A percentile compares a stretch with the other conserved stretches of the same genome.
Conservation (phyloP, 768 basidiomycete genomes). For the Leccinum longicurvipes region DNA sequence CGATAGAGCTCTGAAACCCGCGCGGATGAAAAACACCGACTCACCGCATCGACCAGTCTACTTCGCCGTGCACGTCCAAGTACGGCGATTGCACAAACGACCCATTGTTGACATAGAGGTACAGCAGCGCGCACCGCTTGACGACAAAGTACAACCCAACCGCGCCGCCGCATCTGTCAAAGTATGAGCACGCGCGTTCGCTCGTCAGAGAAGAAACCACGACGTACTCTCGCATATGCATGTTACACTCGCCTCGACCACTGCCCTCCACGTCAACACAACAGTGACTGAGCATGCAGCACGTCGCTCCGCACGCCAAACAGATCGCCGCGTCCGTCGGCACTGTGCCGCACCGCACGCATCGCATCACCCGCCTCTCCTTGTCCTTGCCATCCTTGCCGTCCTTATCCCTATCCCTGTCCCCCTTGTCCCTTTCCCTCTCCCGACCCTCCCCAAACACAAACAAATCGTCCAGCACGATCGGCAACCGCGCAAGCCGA, state of each 20-base stretch:
- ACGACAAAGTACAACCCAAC: conserved; percentile 89
- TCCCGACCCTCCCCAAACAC: conserved; percentile 70
- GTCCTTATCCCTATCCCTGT: neutral
- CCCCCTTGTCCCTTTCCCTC: conserved; percentile 29
- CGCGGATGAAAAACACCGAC: neutral
- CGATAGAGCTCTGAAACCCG: no score
- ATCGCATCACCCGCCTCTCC: conserved; percentile 49
- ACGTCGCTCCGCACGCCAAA: conserved; percentile 80
- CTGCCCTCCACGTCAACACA: conserved; percentile 63
- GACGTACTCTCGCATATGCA: conserved; percentile 90
- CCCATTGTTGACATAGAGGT: conserved; percentile 86
- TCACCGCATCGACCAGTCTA: conserved; percentile 88
- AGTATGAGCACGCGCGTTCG: neutral
- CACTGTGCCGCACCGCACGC: conserved; percentile 71
- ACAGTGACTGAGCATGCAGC: conserved; percentile 91
- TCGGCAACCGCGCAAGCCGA: conserved; percentile 76
- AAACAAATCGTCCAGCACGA: conserved; percentile 81
- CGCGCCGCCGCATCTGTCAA: conserved; percentile 78
- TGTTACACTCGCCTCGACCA: conserved; percentile 86
- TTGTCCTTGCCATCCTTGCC: neutral
- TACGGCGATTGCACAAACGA: conserved; percentile 87
- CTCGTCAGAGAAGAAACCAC: neutral
- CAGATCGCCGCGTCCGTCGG: conserved; percentile 90
- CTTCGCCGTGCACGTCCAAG: conserved; percentile 90
- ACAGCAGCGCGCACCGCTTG: conserved; percentile 87